A percentile compares a stretch with the other conserved stretches of the same genome.
Conservation (phyloP, 2,329 filamentous ascomycete genomes). For the Clonostachys solani region DNA sequence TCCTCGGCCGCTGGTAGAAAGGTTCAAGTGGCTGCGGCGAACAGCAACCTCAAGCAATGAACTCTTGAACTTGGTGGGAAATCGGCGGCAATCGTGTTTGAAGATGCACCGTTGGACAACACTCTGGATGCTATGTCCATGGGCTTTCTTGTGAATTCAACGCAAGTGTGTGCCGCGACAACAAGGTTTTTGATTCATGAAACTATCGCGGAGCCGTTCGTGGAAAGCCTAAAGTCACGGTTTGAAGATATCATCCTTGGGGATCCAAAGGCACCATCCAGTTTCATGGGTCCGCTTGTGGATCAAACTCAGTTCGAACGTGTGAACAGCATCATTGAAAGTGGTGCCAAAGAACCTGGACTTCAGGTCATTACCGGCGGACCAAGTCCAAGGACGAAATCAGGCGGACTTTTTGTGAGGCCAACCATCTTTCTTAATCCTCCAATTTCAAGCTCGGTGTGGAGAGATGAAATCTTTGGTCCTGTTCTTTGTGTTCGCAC, state of each 20-base stretch:
- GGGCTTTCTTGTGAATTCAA: conserved; percentile 63
- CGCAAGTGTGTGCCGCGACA: conserved; percentile 74
- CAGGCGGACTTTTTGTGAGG: too few relatives aligned
- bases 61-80: conserved; percentile 73
- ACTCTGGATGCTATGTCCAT: conserved; percentile 37
- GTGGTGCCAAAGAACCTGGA: too few relatives aligned
- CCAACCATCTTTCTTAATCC: not conserved
- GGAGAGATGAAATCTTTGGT: too few relatives aligned
- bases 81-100: conserved; percentile 60
- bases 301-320: conserved; percentile 42
- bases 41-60: conserved; percentile 64
- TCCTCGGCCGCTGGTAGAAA: conserved; percentile 62
- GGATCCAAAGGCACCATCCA: conserved; percentile 52
- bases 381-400: too few relatives aligned
- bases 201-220: conserved; percentile 54
- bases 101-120: conserved; percentile 59
- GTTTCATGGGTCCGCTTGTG: conserved; percentile 54
- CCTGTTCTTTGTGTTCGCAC: too few relatives aligned
- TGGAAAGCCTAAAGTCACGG: conserved; percentile 52
- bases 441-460: not conserved
- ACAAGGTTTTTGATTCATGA: conserved; percentile 66
- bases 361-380: too few relatives aligned
- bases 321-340: conserved; percentile 37
- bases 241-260: conserved; percentile 54
- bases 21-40: conserved; percentile 59